A percentile compares a stretch with the other conserved stretches of the same genome.
These are phyloP conservation scores for Emericellopsis cladophorae DNA, from an alignment of 2,329 filamentous ascomycete species.

Conservation along the genomic window DNA sequence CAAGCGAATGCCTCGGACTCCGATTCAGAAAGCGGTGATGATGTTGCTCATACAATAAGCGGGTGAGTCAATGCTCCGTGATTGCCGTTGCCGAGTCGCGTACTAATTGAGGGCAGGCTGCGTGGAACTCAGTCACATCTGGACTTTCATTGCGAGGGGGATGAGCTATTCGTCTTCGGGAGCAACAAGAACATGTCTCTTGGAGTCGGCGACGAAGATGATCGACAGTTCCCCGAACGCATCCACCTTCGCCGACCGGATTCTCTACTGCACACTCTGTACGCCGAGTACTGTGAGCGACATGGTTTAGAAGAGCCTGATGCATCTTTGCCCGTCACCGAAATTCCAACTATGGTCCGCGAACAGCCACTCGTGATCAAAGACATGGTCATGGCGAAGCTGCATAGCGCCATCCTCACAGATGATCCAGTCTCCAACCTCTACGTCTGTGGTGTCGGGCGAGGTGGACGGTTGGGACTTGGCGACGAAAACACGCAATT, in stretches of 20 bases:
- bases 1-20: conserved; percentile 32
- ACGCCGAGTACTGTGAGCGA: conserved; percentile 49
- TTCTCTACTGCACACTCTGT: conserved; percentile 61
- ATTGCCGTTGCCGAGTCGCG: too few relatives aligned
- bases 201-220: conserved; percentile 89
- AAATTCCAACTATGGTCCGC: conserved; percentile 61
- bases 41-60: conserved; percentile 13
- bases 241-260: conserved; percentile 65
- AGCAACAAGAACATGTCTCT: conserved; percentile 93
- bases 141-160: conserved; percentile 32
- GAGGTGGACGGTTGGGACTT: conserved; percentile 76
- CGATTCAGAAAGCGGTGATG: conserved; percentile 43
- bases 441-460: conserved; percentile 85
- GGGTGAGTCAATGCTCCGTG: conserved; percentile 12
- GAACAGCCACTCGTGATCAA: conserved; percentile 64
- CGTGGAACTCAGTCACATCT: neutral
- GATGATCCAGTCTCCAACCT: conserved; percentile 80
- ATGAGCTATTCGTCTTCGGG: conserved; percentile 87
- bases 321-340: conserved; percentile 18
- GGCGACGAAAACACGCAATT: conserved; percentile 87
- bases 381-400: conserved; percentile 78
- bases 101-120: neutral
- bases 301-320: conserved; percentile 20
- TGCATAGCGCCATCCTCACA: conserved; percentile 82
- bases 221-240: conserved; percentile 85